Conservation (phyloP, 2,329 filamentous ascomycete genomes). For the Alternaria arborescens region DNA sequence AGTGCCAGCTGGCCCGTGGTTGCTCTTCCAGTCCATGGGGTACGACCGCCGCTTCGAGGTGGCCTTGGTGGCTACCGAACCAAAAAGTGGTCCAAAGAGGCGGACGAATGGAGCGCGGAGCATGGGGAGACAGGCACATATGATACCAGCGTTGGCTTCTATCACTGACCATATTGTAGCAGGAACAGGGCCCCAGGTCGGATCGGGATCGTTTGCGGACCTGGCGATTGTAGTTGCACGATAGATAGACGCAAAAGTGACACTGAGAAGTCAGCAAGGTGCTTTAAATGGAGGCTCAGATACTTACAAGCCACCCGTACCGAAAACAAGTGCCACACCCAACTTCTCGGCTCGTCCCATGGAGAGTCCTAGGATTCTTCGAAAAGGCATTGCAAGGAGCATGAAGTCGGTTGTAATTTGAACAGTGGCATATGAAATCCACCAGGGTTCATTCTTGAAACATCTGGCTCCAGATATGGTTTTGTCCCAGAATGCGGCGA, state of each 20-base stretch:
- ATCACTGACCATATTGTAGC: slow-evolving; percentile 37
- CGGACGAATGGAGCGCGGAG: slow-evolving; percentile 33
- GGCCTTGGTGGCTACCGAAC: slow-evolving; percentile 7
- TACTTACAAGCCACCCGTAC: slow-evolving; percentile 34
- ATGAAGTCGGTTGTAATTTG: slow-evolving; percentile 34
- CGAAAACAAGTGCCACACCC: slow-evolving; percentile 33
- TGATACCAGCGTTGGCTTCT: slow-evolving; percentile 37
- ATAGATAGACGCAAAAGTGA: slow-evolving; percentile 37
- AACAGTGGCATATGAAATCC: slow-evolving; percentile 33
- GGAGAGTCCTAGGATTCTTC: slow-evolving; percentile 28
- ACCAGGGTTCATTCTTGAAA: slow-evolving; percentile 39
- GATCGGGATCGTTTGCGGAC: slow-evolving; percentile 32
- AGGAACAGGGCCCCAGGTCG: slow-evolving; percentile 35
- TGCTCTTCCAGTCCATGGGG: slow-evolving; percentile 22
- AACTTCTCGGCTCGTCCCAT: slow-evolving; percentile 33
- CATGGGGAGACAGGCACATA: slow-evolving; percentile 35
- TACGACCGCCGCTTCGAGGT: slow-evolving; percentile 23
- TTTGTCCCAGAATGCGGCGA: slow-evolving; percentile 43
- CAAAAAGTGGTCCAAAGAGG: slow-evolving; percentile 33
- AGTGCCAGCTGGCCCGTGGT: slow-evolving; percentile 9
- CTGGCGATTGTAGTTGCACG: slow-evolving; percentile 36
- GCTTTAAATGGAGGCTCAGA: neutral
- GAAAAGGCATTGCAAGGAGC: slow-evolving; percentile 31
- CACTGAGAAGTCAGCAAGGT: slow-evolving; percentile 21
- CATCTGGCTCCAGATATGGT: slow-evolving; percentile 38